Evolutionary conservation across 257 asterid species (phyloP), one percentile per base, ranked within the genome.

Genomic region (Marsdenia floribunda): DNA sequence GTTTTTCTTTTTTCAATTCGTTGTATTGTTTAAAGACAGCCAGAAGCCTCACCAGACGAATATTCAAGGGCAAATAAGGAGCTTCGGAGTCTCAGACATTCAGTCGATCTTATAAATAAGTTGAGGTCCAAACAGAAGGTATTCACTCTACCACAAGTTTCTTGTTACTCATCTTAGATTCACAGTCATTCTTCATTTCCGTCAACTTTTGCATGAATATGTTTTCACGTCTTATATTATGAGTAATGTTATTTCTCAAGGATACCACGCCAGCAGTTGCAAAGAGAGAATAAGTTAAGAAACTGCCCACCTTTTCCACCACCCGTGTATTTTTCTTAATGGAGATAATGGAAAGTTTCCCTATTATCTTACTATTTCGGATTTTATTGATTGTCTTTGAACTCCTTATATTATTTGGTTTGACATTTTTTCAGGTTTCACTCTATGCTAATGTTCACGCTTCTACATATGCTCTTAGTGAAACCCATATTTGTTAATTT

Each of bases 61-160:
- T 90, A 90, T 80, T 85, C 97, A 44, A 80, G 67, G 65, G 97
- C 96, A 61, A 92, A 92, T 74, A 94, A 92, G 78, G 97, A 94
- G 89, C 87, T 94, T 35, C 89, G 87, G 85, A 92, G 82, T 82
- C 91, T 92, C 78, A 92, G 88, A 42, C 83, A 81, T 79, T 83
- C 90, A 19, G 79, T 87, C 21, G 86, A 89, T 68, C 82, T 88
- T 42, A 88, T 90, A 73, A 78, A 82, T 72, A 83, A 90, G 75
- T 77, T 90, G 86, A 86, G 98, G 79, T 85, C 87, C 77, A 88
- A 79, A 74, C 90, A 88, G 79, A 85, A 89, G 96, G 98, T 94
- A 78, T 35, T 77, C n/a, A 24, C 11, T 44, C 11, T 44, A 33
- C 59, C 64, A 35, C 14, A 29, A 6, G 69, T 38, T 65, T 65